These are phyloP conservation scores for Phytophthora cryptogea DNA, from an alignment of 352 stramenopile species.

Conservation along the genomic window DNA sequence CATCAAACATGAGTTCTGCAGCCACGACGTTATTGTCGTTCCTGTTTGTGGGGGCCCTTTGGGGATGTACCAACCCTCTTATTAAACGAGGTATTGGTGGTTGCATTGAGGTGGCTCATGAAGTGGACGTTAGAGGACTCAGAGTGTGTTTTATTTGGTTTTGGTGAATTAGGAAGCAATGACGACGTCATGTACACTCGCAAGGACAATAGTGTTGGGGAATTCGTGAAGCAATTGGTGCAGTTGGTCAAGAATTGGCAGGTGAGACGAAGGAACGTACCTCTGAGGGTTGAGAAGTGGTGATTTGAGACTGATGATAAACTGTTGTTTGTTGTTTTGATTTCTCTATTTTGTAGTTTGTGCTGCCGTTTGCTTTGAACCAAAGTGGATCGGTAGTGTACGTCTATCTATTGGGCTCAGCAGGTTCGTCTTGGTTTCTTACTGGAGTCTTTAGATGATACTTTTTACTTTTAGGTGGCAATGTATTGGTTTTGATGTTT, in stretches of 20 bases:
- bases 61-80: slow-evolving; percentile 87
- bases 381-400: slow-evolving; percentile 85
- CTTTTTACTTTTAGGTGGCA: not conserved
- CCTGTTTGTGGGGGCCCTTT: slow-evolving; percentile 82
- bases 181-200: slow-evolving; percentile 57
- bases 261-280: slow-evolving; percentile 35
- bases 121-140: not conserved
- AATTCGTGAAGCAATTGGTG: slow-evolving; percentile 54
- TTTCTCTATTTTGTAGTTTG: slow-evolving; percentile 47
- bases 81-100: slow-evolving; percentile 68
- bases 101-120: not conserved
- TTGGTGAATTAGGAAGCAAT: slow-evolving; percentile 46
- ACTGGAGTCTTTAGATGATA: not conserved
- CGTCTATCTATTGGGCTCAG: slow-evolving; percentile 76
- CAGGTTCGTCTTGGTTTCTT: slow-evolving; percentile 41
- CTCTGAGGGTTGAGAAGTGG: not conserved
- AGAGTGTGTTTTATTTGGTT: not conserved
- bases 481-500: not conserved
- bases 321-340: not conserved
- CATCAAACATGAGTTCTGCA: slow-evolving; percentile 29
- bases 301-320: not conserved
- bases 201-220: slow-evolving; percentile 56
- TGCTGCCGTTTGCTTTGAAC: slow-evolving; percentile 83
- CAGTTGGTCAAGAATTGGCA: slow-evolving; percentile 74
- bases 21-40: slow-evolving; percentile 70